These are phyloP conservation scores for Euclidium syriacum DNA, from an alignment of 345 rosid genomes.

Conservation along the genomic window DNA sequence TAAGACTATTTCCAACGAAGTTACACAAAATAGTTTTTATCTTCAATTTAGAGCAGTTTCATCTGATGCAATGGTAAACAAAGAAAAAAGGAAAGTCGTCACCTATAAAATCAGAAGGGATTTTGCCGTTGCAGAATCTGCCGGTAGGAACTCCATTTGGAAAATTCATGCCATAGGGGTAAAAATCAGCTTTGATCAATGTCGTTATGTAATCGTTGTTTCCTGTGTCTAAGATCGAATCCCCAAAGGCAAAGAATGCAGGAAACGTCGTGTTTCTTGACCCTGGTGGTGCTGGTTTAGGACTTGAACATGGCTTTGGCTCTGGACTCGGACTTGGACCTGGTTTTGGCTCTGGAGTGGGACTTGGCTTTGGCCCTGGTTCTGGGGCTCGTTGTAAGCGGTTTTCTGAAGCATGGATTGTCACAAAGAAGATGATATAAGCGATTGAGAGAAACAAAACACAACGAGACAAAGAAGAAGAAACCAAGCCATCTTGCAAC, in stretches of 20 bases:
- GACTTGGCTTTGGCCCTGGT: background rate
- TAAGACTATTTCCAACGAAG: background rate
- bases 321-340: background rate
- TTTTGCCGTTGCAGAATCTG: constrained; percentile 46
- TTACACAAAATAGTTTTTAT: background rate
- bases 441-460: constrained; percentile 9
- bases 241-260: constrained; percentile 45
- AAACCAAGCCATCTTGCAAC: constrained; percentile 10
- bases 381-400: background rate
- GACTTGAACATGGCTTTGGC: background rate
- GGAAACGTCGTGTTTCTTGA: constrained; percentile 23
- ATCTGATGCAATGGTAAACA: background rate
- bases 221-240: constrained; percentile 56
- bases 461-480: constrained; percentile 2
- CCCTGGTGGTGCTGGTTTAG: background rate
- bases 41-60: background rate
- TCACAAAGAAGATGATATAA: background rate
- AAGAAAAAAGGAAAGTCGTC: background rate
- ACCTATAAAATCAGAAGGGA: constrained; percentile 53
- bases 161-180: constrained; percentile 53
- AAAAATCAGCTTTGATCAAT: constrained; percentile 39
- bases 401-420: constrained; percentile 15
- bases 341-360: background rate
- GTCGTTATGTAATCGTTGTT: constrained; percentile 46
- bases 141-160: constrained; percentile 43